Conservation (phyloP, 768 basidiomycete species). For the Termitomyces sp. region DNA sequence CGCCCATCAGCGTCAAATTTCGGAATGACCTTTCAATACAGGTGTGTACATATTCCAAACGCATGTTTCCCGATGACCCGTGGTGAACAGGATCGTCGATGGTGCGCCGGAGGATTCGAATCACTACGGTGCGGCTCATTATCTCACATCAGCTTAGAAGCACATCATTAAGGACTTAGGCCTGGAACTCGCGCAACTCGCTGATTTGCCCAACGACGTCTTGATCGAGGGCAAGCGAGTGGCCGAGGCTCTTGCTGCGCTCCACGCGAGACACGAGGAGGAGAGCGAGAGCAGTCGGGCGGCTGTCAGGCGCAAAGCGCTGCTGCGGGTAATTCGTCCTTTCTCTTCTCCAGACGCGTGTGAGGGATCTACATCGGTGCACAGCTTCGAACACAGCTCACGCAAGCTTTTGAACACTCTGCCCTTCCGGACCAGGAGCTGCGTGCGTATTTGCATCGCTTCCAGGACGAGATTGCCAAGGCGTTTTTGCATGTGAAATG, state of each 20-base stretch:
- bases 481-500: conserved; percentile 29
- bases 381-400: conserved; percentile 71
- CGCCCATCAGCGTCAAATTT: conserved; percentile 50
- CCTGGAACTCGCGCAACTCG: conserved; percentile 82
- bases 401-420: conserved; percentile 68
- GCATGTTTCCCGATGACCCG: background rate
- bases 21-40: conserved; percentile 76
- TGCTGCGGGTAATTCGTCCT: conserved; percentile 49
- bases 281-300: conserved; percentile 58
- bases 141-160: background rate
- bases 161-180: conserved; percentile 37
- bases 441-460: conserved; percentile 53
- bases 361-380: too few relatives aligned
- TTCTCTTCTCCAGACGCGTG: background rate
- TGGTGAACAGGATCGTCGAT: conserved; percentile 57
- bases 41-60: conserved; percentile 30
- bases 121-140: conserved; percentile 60
- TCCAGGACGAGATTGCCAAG: conserved; percentile 67
- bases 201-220: conserved; percentile 76
- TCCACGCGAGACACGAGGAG: conserved; percentile 52
- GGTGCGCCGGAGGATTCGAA: conserved; percentile 54
- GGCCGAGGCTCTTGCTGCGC: conserved; percentile 49
- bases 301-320: conserved; percentile 56
- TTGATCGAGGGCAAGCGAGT: conserved; percentile 58
- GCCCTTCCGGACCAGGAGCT: conserved; percentile 70